Base-by-base conservation (phyloP, 208 protist species). In the Blechomonas ayalai region DNA sequence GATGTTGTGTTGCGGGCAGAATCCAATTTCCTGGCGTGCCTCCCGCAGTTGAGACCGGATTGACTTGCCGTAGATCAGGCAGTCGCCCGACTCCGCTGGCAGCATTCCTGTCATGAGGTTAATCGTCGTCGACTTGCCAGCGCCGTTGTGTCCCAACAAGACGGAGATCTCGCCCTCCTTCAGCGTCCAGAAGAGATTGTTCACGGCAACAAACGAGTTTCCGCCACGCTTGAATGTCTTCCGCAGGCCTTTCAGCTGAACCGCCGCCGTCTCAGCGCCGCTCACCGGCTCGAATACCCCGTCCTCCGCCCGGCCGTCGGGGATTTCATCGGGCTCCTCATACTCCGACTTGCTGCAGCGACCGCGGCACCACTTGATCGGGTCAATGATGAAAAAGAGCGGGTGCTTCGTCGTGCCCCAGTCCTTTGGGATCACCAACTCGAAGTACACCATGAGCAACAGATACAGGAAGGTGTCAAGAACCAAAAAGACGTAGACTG, bases 1-100 rank as follows among this genome's bases (percentile, higher is more conserved):
- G 53, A 97, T 85, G 69, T 96, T 92, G 64, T 92, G 84, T 69
- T 98, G 92, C 24, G 91, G 87, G 69, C 92, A 98, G 3, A 94
- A 65, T 39, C 95, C 95, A 40, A 97, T 91, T 29, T 76, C 48
- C 26, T 83, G 66, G 18, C 84, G 62, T 48, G 85, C 77, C 15
- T 40, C 38, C 7, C 39, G 19, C 22, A 90, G 46, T 8, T 89
- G 29, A 2, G 32, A 44, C 7, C 52, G 54, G 31, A 97, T 63
- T 5, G 75, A 87, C 31, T 70, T 54, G 16, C 81, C 81, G 42
- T 77, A 71, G n/a, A 90, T 57, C 36, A 62, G 57, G 47, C 74
- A 87, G 60, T 95, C 83, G 4, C 88, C 88, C 15, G 41, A 55
- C 44, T 83, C 69, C 0, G 83, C 44, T 22, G 38, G 27, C 16